Percentiles rank a stretch among this genome's conserved stretches.
Conservation (phyloP, 768 basidiomycete species). For the Pisolithus orientalis region DNA sequence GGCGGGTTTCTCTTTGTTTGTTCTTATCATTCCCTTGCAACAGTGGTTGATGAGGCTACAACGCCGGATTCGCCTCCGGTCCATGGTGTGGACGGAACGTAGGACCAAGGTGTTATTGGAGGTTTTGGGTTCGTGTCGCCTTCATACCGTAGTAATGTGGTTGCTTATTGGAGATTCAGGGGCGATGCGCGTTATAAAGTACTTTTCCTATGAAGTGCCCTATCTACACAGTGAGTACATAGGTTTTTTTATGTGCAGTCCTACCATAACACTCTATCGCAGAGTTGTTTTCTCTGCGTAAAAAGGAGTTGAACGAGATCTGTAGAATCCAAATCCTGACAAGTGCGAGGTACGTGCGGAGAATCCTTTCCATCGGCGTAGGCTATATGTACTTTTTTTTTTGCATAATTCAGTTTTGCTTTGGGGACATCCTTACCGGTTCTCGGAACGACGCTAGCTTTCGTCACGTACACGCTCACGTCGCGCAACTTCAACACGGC, state of each 20-base stretch:
- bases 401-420: constrained; percentile 32
- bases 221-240: constrained; percentile 51
- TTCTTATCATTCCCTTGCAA: constrained; percentile 57
- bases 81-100: constrained; percentile 58
- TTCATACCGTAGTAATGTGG: neutral
- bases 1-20: constrained; percentile 62
- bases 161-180: constrained; percentile 23
- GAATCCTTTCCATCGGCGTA: neutral
- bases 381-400: neutral
- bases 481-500: constrained; percentile 55
- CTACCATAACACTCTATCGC: neutral
- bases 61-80: constrained; percentile 44
- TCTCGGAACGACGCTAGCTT: constrained; percentile 59
- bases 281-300: constrained; percentile 52
- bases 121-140: constrained; percentile 39
- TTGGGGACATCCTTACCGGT: constrained; percentile 55
- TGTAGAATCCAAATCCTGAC: constrained; percentile 53
- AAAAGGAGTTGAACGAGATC: constrained; percentile 50
- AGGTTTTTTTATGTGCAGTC: neutral
- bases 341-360: constrained; percentile 48
- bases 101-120: constrained; percentile 62
- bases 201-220: constrained; percentile 67
- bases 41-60: constrained; percentile 56
- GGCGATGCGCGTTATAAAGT: constrained; percentile 70
- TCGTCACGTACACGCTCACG: constrained; percentile 57